Evolutionary conservation across 345 rosid species (phyloP), one percentile per base, ranked within the genome.

Genomic region (Murraya paniculata): DNA sequence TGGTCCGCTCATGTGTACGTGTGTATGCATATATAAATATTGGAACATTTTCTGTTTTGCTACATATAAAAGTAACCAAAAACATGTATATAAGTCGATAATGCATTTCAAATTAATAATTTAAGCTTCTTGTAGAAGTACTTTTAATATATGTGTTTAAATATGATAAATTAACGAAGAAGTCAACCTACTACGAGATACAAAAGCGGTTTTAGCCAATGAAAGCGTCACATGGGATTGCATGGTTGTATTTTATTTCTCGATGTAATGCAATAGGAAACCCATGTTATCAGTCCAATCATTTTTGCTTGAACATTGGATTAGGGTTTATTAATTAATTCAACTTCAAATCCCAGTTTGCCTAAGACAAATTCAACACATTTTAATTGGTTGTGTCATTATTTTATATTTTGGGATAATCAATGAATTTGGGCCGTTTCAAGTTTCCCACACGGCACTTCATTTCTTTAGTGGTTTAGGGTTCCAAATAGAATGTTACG

Each of bases 401-500:
- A 36, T 22, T 38, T 38, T 68, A 22, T n/a, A 13, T 36, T 21
- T 60, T n/a, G 55, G 36, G 55, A 45, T 10, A 38, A 35, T 38
- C 27, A 38, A 73, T 25, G 57, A 38, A 60, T 25, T 58, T 14
- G 75, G 50, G 27, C 33, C 48, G 30, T 25, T 69, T 70, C 33
- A 53, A n/a, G 4, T 71, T 28, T 71, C 3, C 38, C 18, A 60
- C 18, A 16, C 18, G 22, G 57, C 5, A 19, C 57, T 53, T 53
- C 22, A 64, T 9, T 71, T 28, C 18, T 30, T 30, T 9, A 31
- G 22, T 50, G 28, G 19, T 28, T 59, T 31, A 59, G 35, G 76
- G 48, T 36, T 62, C 27, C 36, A 58, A 73, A 60, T 38, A 60
- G 77, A 73, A 58, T 73, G 77, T 73, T 60, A 73, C 36, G 1